Conservation (phyloP, 306 rosid species). For the Trichosanthes truncata region DNA sequence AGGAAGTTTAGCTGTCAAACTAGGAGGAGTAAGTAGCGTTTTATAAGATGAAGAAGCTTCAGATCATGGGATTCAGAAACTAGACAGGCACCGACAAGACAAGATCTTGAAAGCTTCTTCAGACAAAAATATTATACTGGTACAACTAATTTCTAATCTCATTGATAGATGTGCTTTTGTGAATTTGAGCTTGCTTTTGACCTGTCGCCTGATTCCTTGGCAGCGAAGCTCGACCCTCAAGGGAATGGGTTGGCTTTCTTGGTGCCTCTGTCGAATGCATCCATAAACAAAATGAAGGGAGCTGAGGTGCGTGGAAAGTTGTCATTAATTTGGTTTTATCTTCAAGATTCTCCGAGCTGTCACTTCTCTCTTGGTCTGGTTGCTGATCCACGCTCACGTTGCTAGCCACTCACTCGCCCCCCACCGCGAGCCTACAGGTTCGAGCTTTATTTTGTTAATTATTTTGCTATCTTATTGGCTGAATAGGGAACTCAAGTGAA, state of each 20-base stretch:
- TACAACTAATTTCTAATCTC: slow-evolving; percentile 3
- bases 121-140: slow-evolving; percentile 10
- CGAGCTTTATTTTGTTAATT: not conserved
- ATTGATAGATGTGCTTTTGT: not conserved
- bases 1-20: slow-evolving; percentile 4
- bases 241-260: slow-evolving; percentile 48
- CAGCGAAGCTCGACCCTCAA: slow-evolving; percentile 45
- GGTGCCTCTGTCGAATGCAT: slow-evolving; percentile 28
- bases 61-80: slow-evolving; percentile 4
- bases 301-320: slow-evolving; percentile 9
- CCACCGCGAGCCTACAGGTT: slow-evolving; percentile 7
- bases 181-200: slow-evolving; percentile 22
- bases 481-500: not conserved
- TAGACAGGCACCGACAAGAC: slow-evolving; percentile 26
- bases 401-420: slow-evolving; percentile 1
- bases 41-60: not conserved
- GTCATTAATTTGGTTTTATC: slow-evolving; percentile 6
- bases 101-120: slow-evolving; percentile 12
- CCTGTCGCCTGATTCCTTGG: slow-evolving; percentile 50
- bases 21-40: not conserved
- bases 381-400: slow-evolving; percentile 5
- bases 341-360: slow-evolving; percentile 14
- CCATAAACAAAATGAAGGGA: slow-evolving; percentile 1
- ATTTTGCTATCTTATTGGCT: not conserved
- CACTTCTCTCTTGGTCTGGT: slow-evolving; percentile 5